phyloP scores from a whole-genome alignment of 2,329 filamentous ascomycete species.

The Lasiodiplodia theobromae region DNA sequence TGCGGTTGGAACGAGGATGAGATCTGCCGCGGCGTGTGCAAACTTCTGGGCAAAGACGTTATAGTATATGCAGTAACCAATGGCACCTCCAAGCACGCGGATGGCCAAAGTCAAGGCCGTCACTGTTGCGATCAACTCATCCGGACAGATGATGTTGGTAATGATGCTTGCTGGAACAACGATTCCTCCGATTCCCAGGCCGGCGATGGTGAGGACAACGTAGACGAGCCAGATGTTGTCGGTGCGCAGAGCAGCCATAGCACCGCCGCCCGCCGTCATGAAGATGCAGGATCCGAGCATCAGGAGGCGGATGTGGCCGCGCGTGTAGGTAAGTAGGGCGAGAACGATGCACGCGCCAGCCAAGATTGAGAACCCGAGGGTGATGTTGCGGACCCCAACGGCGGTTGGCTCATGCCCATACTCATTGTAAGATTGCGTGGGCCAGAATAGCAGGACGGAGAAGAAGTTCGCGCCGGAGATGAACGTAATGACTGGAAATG shows the following conservation, averaged over 20 bases:
- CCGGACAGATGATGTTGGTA: conserved; percentile 70
- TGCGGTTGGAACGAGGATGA: conserved; percentile 13
- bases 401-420: conserved; percentile 41
- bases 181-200: conserved; percentile 48
- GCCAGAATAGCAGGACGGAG: conserved; percentile 44
- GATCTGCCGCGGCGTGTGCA: background rate
- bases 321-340: conserved; percentile 38
- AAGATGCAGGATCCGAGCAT: conserved; percentile 41
- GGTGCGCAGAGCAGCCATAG: conserved; percentile 41
- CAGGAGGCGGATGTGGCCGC: conserved; percentile 37
- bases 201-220: conserved; percentile 42
- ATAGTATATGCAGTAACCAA: conserved; percentile 61
- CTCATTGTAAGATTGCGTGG: conserved; percentile 39
- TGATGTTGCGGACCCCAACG: conserved; percentile 43
- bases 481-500: conserved; percentile 40
- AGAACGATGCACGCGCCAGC: conserved; percentile 43
- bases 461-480: conserved; percentile 45
- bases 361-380: conserved; percentile 38
- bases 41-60: conserved; percentile 35
- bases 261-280: conserved; percentile 44
- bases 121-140: conserved; percentile 71
- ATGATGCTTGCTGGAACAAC: conserved; percentile 58
- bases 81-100: conserved; percentile 68
- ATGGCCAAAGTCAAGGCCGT: conserved; percentile 71
- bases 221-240: conserved; percentile 42